Conservation (phyloP, 2,329 filamentous ascomycete genomes). For the Penicillium sp. region DNA sequence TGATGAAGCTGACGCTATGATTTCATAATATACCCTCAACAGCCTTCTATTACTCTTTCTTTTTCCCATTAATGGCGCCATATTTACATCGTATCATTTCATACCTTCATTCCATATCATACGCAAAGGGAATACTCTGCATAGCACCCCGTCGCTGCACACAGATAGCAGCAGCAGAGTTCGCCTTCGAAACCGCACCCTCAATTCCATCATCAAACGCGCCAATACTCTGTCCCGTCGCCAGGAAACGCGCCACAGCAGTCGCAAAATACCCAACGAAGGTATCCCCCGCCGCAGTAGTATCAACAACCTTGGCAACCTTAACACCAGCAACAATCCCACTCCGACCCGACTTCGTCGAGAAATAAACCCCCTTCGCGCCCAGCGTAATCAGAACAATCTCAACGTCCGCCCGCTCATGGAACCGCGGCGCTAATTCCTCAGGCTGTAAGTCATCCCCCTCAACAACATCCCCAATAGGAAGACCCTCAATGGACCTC, state of each 20-base stretch:
- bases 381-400: conserved; percentile 26
- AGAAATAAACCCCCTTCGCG: conserved; percentile 26
- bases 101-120: conserved; percentile 17
- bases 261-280: conserved; percentile 26
- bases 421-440: conserved; percentile 19
- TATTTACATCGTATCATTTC: background rate
- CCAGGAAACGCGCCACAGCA: conserved; percentile 20
- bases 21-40: conserved; percentile 9
- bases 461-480: conserved; percentile 13
- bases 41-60: background rate
- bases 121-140: conserved; percentile 25
- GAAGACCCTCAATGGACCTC: conserved; percentile 16
- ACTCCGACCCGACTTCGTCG: conserved; percentile 15
- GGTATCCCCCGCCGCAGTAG: conserved; percentile 24
- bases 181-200: conserved; percentile 17
- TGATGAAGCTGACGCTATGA: conserved; percentile 12
- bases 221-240: conserved; percentile 11
- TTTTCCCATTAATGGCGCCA: background rate
- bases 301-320: conserved; percentile 23
- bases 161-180: conserved; percentile 21
- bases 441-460: conserved; percentile 14
- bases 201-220: conserved; percentile 22
- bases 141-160: conserved; percentile 22
- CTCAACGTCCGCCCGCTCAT: conserved; percentile 18
- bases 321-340: conserved; percentile 20